phyloP scores from a whole-genome alignment of 2,329 filamentous ascomycete genomes.

The Apiospora phragmitis region DNA sequence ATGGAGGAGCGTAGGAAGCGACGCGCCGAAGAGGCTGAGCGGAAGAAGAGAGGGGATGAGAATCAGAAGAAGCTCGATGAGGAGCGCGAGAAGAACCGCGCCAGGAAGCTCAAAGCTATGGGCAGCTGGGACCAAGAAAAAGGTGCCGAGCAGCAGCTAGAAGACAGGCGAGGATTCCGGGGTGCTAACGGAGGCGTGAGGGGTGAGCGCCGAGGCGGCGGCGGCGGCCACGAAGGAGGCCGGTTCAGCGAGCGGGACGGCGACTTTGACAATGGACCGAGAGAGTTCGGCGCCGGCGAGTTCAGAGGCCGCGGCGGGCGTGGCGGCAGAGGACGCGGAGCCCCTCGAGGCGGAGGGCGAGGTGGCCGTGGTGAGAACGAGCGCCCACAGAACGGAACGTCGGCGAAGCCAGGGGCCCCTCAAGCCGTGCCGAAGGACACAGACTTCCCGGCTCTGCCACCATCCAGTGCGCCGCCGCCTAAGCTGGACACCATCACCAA shows the following conservation, averaged over 20 bases:
- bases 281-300: slow-evolving; percentile 32
- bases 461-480: slow-evolving; percentile 21
- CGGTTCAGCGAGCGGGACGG: slow-evolving; percentile 39
- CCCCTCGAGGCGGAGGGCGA: slow-evolving; percentile 26
- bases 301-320: slow-evolving; percentile 35
- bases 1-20: slow-evolving; percentile 56
- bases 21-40: slow-evolving; percentile 53
- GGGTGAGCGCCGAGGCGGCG: slow-evolving; percentile 39
- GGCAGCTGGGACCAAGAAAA: slow-evolving; percentile 62
- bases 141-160: slow-evolving; percentile 38
- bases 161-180: slow-evolving; percentile 42
- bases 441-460: slow-evolving; percentile 43
- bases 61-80: slow-evolving; percentile 55
- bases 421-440: slow-evolving; percentile 35
- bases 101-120: slow-evolving; percentile 62
- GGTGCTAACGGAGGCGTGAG: slow-evolving; percentile 40
- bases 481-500: slow-evolving; percentile 28
- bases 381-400: slow-evolving; percentile 21
- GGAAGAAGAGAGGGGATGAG: slow-evolving; percentile 51
- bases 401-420: slow-evolving; percentile 17
- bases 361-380: slow-evolving; percentile 33
- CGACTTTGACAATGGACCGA: slow-evolving; percentile 24
- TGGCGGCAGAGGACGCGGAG: slow-evolving; percentile 30
- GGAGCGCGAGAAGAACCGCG: slow-evolving; percentile 60
- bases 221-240: slow-evolving; percentile 41